Evolutionary conservation across 1,284 basidiomycete species (phyloP).

Genomic region (Trichosporon sp.): DNA sequence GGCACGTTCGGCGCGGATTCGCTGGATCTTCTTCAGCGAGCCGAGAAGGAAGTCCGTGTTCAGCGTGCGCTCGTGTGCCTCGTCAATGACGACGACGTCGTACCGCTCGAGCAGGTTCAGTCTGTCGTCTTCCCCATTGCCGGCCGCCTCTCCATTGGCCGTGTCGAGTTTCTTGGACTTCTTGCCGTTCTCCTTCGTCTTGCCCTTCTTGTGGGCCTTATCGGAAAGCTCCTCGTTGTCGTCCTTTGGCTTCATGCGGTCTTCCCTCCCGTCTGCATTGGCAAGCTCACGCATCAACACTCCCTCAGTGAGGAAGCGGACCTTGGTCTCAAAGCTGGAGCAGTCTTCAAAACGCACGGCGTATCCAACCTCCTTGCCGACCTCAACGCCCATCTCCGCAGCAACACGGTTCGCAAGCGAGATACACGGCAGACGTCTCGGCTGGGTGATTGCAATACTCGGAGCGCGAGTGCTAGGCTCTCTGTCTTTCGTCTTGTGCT

Average conservation of each 20-base stretch:
- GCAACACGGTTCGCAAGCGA: slow-evolving; percentile 87
- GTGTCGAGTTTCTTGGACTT: slow-evolving; percentile 9
- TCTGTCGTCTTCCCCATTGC: slow-evolving; percentile 1
- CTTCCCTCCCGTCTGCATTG: slow-evolving; percentile 17
- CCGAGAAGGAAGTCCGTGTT: slow-evolving; percentile 93
- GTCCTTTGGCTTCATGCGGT: not conserved
- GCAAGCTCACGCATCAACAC: slow-evolving; percentile 70
- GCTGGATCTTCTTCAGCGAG: slow-evolving; percentile 80
- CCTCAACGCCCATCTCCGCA: slow-evolving; percentile 65
- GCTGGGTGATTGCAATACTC: slow-evolving; percentile 84
- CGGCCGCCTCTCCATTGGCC: not conserved
- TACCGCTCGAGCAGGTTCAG: slow-evolving; percentile 67
- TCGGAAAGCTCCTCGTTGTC: not conserved
- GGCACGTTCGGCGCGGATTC: slow-evolving; percentile 57
- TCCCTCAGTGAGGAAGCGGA: slow-evolving; percentile 96
- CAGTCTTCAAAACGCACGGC: slow-evolving; percentile 93
- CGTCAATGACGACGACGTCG: slow-evolving; percentile 87
- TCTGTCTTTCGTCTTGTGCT: not conserved
- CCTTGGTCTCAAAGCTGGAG: slow-evolving; percentile 60
- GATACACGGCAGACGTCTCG: slow-evolving; percentile 87
- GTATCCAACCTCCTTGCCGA: slow-evolving; percentile 82
- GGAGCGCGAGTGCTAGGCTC: slow-evolving; percentile 52
- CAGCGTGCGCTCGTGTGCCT: slow-evolving; percentile 93
- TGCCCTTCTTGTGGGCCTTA: not conserved
- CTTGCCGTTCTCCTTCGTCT: not conserved